Base-by-base conservation (phyloP, 2,329 filamentous ascomycete species). In the Ophiostoma quercus region DNA sequence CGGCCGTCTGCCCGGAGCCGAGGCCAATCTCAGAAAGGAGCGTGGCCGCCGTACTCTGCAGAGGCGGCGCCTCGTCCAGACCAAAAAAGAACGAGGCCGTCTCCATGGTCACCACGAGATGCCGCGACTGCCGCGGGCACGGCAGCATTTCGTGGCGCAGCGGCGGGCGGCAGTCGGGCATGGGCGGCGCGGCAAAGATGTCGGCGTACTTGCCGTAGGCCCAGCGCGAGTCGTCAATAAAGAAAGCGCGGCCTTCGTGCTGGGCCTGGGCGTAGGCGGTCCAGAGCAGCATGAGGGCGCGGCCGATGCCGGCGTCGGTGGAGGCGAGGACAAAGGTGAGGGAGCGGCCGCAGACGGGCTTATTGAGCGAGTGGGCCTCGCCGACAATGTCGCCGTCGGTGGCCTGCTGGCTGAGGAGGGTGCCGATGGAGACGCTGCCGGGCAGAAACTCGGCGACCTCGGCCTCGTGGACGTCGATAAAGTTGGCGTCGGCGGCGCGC, bases 211-310 rank as follows among this genome's bases (percentile, higher is more conserved):
- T 83, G 11, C 92, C 92, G 75, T 95, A 95, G 1, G 90, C 88
- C 89, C 93, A 96, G 73, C 89, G 84, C 7, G 90, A 87, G 78
- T 96, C 92, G 75, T 96, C 92, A 72, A 96, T 83, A 80, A 96
- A 96, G 79, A 96, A 96, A 0, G 87, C 83, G 32, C 92, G 84
- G 16, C 86, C 86, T 77, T 96, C 90, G 71, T 88, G 85, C 76
- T 89, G 83, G 1, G 92, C 92, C 69, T 96, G 80, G 3, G 91
- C 91, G 76, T 95, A 96, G 34, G 92, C 89, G 75, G 90, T 90
- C 92, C 92, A 97, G 70, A 96, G 77, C 76, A 89, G 85, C 84
- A 96, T 88, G 71, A 97, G 79, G 1, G 90, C 88, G 73, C 87
- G 88, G 6, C 92, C 92, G 11, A 96, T 82, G 2, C 92, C 92